A percentile compares a stretch with the other conserved stretches of the same genome.
Evolutionary conservation across 2,329 filamentous ascomycete genomes (phyloP).

Genomic region (Claviceps humidiphila): DNA sequence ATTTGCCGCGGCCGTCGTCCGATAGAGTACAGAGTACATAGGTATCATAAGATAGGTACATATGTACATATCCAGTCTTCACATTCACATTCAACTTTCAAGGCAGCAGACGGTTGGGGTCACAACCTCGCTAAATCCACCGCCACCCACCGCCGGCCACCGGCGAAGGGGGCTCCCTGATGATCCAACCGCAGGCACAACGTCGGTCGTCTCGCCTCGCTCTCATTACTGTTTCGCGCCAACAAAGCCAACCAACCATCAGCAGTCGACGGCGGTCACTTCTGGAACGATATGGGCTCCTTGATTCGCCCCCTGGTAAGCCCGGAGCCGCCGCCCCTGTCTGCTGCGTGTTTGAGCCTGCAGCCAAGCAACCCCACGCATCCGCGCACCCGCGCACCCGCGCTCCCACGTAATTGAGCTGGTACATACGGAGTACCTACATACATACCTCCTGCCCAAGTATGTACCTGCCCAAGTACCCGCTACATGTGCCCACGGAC

Average conservation of each 20-base stretch:
- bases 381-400: neutral
- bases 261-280: neutral
- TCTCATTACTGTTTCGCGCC: constrained; percentile 1
- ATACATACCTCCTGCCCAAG: neutral
- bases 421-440: too few species aligned
- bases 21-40: too few species aligned
- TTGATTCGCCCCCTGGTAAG: constrained; percentile 4
- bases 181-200: neutral
- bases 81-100: too few species aligned
- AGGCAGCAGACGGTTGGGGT: too few species aligned
- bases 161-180: neutral
- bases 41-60: too few species aligned
- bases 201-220: constrained; percentile 1
- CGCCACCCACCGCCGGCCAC: neutral
- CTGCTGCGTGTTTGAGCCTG: constrained; percentile 1
- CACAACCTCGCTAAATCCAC: constrained; percentile 3
- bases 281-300: constrained; percentile 4
- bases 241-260: constrained; percentile 1
- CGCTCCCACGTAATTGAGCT: neutral
- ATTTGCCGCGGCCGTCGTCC: too few species aligned
- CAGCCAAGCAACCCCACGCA: neutral
- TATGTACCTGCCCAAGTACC: neutral
- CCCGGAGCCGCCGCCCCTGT: constrained; percentile 6
- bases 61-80: too few species aligned
- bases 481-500: too few species aligned